Evolutionary conservation across 225 moss, liverwort and hornwort species (phyloP).

Genomic region (Polytrichum formosum): DNA sequence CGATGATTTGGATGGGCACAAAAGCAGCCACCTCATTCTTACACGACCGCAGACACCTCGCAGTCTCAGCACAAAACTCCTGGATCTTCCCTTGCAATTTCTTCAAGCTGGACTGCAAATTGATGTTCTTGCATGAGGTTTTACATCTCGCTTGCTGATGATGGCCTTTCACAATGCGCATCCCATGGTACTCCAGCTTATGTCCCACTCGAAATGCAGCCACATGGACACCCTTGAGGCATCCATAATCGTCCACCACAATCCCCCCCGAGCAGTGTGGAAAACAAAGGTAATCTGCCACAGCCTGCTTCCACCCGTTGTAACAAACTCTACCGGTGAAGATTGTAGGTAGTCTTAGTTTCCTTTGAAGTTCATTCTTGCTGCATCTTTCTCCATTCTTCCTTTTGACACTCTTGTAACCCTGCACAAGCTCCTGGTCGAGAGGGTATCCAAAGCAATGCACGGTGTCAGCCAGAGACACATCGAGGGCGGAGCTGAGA

Average conservation of each 20-base stretch:
- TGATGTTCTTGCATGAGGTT: slow-evolving; percentile 11
- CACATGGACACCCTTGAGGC: slow-evolving; percentile 47
- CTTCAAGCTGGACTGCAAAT: slow-evolving; percentile 25
- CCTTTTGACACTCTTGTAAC: slow-evolving; percentile 29
- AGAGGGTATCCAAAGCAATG: slow-evolving; percentile 48
- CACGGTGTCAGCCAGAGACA: slow-evolving; percentile 46
- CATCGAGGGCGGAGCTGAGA: slow-evolving; percentile 39
- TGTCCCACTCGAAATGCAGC: slow-evolving; percentile 34
- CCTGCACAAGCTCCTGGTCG: slow-evolving; percentile 27
- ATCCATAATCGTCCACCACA: slow-evolving; percentile 46
- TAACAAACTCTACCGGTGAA: slow-evolving; percentile 48
- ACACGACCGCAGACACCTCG: slow-evolving; percentile 24
- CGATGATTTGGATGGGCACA: slow-evolving; percentile 48
- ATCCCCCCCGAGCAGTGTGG: slow-evolving; percentile 42
- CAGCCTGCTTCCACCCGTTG: slow-evolving; percentile 50
- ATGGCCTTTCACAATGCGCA: slow-evolving; percentile 11
- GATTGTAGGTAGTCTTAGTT: slow-evolving; percentile 32
- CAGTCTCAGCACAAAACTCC: slow-evolving; percentile 27
- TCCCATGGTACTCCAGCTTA: slow-evolving; percentile 16
- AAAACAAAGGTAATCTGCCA: slow-evolving; percentile 49
- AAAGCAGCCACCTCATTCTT: slow-evolving; percentile 45
- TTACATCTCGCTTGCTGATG: slow-evolving; percentile 6
- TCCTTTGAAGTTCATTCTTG: slow-evolving; percentile 34
- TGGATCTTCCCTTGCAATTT: slow-evolving; percentile 31
- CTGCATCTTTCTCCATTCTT: slow-evolving; percentile 29